These are phyloP conservation scores for Penicillium sp. DNA, from an alignment of 2,329 filamentous ascomycete genomes.

Conservation along the genomic window DNA sequence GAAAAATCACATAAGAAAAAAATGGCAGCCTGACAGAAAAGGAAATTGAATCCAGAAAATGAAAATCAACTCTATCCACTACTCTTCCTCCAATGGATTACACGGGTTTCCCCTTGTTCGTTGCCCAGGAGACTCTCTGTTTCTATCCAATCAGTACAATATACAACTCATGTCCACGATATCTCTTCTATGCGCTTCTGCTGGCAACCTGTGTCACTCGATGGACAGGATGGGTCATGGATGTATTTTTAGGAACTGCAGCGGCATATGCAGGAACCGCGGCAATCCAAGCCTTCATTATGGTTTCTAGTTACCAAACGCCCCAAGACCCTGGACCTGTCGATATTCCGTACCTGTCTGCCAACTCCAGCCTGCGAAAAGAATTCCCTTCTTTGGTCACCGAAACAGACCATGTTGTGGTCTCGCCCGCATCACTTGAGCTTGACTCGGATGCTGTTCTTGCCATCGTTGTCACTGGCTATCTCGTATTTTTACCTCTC, in stretches of 20 bases:
- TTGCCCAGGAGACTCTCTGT: constrained; percentile 33
- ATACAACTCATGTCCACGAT: constrained; percentile 35
- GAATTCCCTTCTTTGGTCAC: constrained; percentile 27
- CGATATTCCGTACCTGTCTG: constrained; percentile 24
- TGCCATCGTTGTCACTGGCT: constrained; percentile 37
- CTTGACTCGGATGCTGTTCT: constrained; percentile 36
- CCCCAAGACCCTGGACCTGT: constrained; percentile 16
- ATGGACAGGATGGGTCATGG: constrained; percentile 34
- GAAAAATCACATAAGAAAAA: background rate
- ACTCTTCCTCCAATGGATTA: background rate
- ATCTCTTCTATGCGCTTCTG: constrained; percentile 36
- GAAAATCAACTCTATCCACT: background rate
- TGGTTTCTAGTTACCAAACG: constrained; percentile 24
- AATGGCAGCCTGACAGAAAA: background rate
- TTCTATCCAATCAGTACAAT: constrained; percentile 37
- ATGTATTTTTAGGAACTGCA: constrained; percentile 35
- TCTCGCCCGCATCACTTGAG: constrained; percentile 33
- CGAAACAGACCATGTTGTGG: constrained; percentile 13
- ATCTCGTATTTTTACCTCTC: constrained; percentile 36
- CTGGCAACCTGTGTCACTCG: constrained; percentile 29
- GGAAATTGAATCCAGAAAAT: background rate
- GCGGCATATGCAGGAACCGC: constrained; percentile 36
- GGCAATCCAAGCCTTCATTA: constrained; percentile 35
- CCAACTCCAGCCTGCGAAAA: constrained; percentile 15
- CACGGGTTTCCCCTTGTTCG: constrained; percentile 21